Evolutionary conservation across 257 asterid species (phyloP), one percentile per base, ranked within the genome.

Genomic region (Capsicum chinense): DNA sequence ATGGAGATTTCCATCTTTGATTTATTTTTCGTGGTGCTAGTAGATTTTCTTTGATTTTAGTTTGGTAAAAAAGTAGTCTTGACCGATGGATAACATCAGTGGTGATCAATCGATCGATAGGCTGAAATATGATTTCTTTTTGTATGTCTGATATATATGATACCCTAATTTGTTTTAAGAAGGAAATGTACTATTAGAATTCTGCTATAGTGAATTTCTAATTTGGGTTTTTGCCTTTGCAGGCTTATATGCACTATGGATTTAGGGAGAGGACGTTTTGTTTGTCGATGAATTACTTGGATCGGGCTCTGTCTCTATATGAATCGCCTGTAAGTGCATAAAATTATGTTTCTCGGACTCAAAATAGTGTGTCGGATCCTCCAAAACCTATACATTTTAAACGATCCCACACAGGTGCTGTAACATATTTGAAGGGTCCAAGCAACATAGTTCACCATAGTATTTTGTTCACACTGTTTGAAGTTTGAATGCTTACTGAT

Each of bases 201-300:
- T 76, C 14, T 76, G 81, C 21, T 52, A 26, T 26, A 13, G 4
- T 52, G 63, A 76, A 52, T 60, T 62, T 9, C 83, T 80, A 69
- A 83, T 64, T 39, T 71, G 62, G 5, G 62, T 50, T 83, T 64
- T 71, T 74, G 9, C 35, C 26, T 67, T 39, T n/a, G 47, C 87
- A 90, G 92, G 90, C 90, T 74, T 86, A 78, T 79, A 59, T 83
- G 56, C 87, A 86, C 83, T 80, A 79, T 85, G 88, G 87, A 5
- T 90, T 88, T 87, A 87, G 89, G 81, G 86, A 84, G 85, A 73
- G 84, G 59, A 80, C 86, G 21, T 59, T 88, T 76, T 87, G 70
- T 62, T 57, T 90, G 82, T 50, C 92, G 14, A 63, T 88, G 81
- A 87, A 85, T 74, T 90, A 87, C 83, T 60, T 85, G 17, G 92